Conservation (phyloP, 305 asterid species). For the Fraxinus dipetala region DNA sequence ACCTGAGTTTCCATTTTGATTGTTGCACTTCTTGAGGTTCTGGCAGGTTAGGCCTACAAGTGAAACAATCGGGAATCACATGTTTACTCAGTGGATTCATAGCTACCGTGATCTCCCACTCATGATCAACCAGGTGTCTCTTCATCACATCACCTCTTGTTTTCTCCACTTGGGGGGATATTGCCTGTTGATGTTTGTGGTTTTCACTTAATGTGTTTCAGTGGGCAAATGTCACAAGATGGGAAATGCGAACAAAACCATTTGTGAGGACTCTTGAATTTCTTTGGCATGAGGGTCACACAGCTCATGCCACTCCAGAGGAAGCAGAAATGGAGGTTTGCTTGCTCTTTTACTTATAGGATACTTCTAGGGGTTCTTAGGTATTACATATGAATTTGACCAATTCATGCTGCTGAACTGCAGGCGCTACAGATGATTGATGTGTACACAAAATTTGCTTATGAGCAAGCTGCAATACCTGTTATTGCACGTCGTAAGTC, state of each 20-base stretch:
- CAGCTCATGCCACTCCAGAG: conserved; percentile 88
- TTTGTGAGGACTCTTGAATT: conserved; percentile 88
- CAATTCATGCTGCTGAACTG: conserved; percentile 35
- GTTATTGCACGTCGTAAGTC: conserved; percentile 95
- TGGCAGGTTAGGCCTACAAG: conserved; percentile 99
- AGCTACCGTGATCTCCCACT: conserved; percentile 98
- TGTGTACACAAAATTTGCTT: conserved; percentile 80
- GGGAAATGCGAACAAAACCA: conserved; percentile 99
- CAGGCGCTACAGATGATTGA: conserved; percentile 96
- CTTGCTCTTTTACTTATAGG: conserved; percentile 11
- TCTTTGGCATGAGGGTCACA: conserved; percentile 99
- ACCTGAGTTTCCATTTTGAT: conserved; percentile 60
- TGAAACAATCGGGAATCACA: conserved; percentile 97
- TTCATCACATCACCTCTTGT: conserved; percentile 11
- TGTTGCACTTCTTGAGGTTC: conserved; percentile 70
- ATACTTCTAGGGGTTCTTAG: neutral
- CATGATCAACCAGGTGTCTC: conserved; percentile 87
- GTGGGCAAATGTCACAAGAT: conserved; percentile 99
- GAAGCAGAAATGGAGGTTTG: conserved; percentile 94
- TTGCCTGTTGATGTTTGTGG: conserved; percentile 9
- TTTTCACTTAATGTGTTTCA: conserved; percentile 32
- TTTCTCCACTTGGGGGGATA: conserved; percentile 15
- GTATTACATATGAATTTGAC: conserved; percentile 27
- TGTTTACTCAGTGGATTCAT: conserved; percentile 99
- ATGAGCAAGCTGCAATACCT: conserved; percentile 98